Evolutionary conservation across 176 grass and related monocot species (phyloP), one percentile per base, ranked within the genome.

Genomic region (Juncus effusus): DNA sequence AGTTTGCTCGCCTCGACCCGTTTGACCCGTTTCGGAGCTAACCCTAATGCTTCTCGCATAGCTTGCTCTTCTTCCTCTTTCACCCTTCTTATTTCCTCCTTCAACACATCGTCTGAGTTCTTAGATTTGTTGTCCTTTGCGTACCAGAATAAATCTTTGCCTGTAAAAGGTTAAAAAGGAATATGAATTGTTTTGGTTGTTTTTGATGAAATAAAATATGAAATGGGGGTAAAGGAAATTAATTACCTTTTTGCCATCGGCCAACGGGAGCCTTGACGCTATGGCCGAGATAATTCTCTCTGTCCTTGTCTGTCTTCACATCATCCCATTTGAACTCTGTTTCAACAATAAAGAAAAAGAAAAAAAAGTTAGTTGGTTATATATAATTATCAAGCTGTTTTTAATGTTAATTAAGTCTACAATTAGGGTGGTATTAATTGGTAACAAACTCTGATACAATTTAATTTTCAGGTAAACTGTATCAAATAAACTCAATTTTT

Each of bases 311-410:
- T 82, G 79, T 85, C 85, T 97, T 97, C 15, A 97, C 93, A 79
- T 97, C 93, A 50, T 97, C 93, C 93, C 93, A 97, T 63, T 97
- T 89, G 75, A 97, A 97, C 72, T 97, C 93, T 97, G 87, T 60
- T 70, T 8, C 13, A 80, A 64, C 9, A 70, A 53, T 15, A 40
- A 49, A 60, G 16, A 55, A 1, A 7, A 15, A 60, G 16, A 58
- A 49, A 6, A 60, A 64, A 76, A 16, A 42, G 67, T 0, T 47
- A 11, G 36, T 60, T 65, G 5, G 71, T 36, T 2, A 47, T 47
- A 45, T 45, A 3, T 4, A 45, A 45, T 45, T 45, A 7, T 45
- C 42, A n/a, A n/a, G n/a, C n/a, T n/a, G n/a, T n/a, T n/a, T n/a
- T n/a, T n/a, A 1, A 28, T 28, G 19, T 28, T 28, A 28, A 28